A percentile compares a stretch with the other conserved stretches of the same genome.
Evolutionary conservation across 139 green algal species (phyloP).

Genomic region (Chlorella vulgaris): DNA sequence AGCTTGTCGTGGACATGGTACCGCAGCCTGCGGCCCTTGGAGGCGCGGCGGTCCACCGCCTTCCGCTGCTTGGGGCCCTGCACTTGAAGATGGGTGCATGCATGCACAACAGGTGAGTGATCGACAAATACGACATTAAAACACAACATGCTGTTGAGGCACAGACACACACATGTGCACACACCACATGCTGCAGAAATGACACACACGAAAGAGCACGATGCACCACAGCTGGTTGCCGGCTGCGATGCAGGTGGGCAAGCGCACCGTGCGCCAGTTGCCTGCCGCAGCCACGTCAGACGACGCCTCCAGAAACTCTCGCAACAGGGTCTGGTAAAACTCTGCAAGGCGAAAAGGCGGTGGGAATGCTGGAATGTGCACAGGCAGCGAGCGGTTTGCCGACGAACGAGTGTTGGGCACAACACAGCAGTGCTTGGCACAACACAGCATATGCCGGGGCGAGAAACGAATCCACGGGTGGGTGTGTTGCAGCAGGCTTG

Average conservation of each 20-base stretch:
- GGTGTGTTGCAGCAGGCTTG: too few relatives aligned
- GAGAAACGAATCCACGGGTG: too few relatives aligned
- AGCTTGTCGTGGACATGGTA: slow-evolving; percentile 92
- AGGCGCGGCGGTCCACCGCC: slow-evolving; percentile 84
- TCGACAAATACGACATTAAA: too few relatives aligned
- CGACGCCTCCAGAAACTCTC: slow-evolving; percentile 84
- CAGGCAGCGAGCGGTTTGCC: too few relatives aligned
- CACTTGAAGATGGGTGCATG: neutral
- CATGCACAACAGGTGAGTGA: neutral
- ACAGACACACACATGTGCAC: too few relatives aligned
- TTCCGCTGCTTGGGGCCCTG: slow-evolving; percentile 80
- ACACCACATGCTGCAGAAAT: too few relatives aligned
- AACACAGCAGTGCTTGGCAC: too few relatives aligned
- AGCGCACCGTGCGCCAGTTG: slow-evolving; percentile 33
- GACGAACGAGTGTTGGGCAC: neutral
- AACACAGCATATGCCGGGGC: too few relatives aligned
- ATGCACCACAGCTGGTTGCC: too few relatives aligned
- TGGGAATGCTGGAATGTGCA: neutral
- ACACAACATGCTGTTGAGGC: too few relatives aligned
- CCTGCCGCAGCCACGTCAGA: neutral
- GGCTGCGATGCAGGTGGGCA: neutral
- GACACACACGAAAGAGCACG: too few relatives aligned
- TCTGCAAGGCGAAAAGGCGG: slow-evolving; percentile 44
- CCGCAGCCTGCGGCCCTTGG: slow-evolving; percentile 90
- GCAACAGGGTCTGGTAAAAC: slow-evolving; percentile 93